Conservation (phyloP, 768 basidiomycete species). For the Serendipita sp. region DNA sequence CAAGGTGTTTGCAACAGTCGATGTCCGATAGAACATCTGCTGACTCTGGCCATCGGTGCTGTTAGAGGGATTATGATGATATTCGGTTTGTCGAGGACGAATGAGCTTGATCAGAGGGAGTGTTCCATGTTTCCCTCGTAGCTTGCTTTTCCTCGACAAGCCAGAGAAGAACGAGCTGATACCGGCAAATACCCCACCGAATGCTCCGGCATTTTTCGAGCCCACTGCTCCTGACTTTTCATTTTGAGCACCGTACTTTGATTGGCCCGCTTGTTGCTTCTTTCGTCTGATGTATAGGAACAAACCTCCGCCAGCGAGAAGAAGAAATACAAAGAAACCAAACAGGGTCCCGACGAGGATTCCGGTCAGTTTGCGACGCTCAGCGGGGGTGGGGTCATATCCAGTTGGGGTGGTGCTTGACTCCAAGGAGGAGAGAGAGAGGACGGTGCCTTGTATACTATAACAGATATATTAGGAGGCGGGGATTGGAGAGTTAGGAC, state of each 20-base stretch:
- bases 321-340: background rate
- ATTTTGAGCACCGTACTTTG: background rate
- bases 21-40: background rate
- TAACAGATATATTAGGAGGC: background rate
- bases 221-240: background rate
- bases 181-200: background rate
- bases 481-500: background rate
- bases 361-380: background rate
- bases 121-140: background rate
- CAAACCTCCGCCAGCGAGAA: background rate
- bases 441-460: background rate
- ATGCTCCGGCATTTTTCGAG: background rate
- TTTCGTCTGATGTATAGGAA: background rate
- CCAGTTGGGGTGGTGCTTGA: background rate
- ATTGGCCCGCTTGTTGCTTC: background rate
- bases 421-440: background rate
- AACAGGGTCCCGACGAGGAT: background rate
- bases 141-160: background rate
- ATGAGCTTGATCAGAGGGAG: background rate
- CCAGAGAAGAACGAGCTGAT: background rate
- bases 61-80: background rate
- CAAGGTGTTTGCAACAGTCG: background rate
- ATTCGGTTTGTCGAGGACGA: background rate
- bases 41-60: background rate
- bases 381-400: background rate